Conservation (phyloP, 2,329 filamentous ascomycete species). For the Mycogone perniciosa region DNA sequence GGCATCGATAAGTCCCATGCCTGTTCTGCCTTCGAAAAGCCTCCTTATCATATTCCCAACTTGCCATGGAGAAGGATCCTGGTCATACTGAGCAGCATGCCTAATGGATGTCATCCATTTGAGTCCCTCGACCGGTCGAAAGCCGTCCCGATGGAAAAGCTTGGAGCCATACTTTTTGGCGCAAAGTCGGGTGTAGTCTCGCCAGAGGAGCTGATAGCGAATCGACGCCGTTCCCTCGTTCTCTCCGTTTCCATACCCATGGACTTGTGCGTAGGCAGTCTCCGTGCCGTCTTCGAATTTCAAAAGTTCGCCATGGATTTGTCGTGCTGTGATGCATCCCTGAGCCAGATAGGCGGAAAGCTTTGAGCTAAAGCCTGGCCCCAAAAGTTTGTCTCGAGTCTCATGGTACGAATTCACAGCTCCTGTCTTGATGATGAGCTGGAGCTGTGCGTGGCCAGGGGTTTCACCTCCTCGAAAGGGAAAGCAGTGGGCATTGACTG, state of each 20-base stretch:
- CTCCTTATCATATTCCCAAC: conserved; percentile 46
- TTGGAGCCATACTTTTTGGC: conserved; percentile 60
- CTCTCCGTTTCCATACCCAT: conserved; percentile 63
- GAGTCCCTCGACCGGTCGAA: conserved; percentile 41
- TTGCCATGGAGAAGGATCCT: conserved; percentile 36
- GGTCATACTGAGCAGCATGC: conserved; percentile 25
- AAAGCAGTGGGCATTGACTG: conserved; percentile 58
- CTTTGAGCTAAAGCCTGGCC: conserved; percentile 67
- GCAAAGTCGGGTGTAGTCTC: conserved; percentile 76
- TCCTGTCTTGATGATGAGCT: conserved; percentile 54
- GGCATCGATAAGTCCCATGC: conserved; percentile 72
- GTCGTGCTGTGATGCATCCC: conserved; percentile 66
- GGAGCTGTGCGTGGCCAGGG: conserved; percentile 50
- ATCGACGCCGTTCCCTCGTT: conserved; percentile 64
- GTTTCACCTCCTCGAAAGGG: conserved; percentile 64
- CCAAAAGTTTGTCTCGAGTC: conserved; percentile 65
- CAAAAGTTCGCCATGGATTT: conserved; percentile 61
- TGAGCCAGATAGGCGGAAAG: conserved; percentile 67
- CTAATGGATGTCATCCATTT: conserved; percentile 44
- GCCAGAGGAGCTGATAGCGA: conserved; percentile 68
- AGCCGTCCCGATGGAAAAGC: conserved; percentile 61
- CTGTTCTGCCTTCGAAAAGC: conserved; percentile 62
- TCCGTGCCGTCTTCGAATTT: conserved; percentile 61
- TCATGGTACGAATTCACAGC: conserved; percentile 59
- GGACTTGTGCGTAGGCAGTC: conserved; percentile 30